These are phyloP conservation scores for Pholiota molesta DNA, from an alignment of 768 basidiomycete genomes.

Conservation along the genomic window DNA sequence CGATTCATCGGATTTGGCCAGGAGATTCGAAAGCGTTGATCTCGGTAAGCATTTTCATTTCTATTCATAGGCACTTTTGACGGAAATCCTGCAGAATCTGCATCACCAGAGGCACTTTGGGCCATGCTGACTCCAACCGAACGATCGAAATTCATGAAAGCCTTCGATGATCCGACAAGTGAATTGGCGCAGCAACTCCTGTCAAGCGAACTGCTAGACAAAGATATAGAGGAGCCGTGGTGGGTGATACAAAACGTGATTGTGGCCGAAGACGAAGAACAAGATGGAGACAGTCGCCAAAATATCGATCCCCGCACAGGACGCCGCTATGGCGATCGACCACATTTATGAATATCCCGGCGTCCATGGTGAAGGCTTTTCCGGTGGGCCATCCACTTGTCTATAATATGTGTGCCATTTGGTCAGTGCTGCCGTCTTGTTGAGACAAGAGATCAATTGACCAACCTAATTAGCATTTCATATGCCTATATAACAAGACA, in stretches of 20 bases:
- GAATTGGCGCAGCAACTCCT: slow-evolving; percentile 63
- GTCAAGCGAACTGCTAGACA: slow-evolving; percentile 54
- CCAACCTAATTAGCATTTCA: slow-evolving; percentile 49
- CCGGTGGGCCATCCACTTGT: slow-evolving; percentile 47
- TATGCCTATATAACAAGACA: slow-evolving; percentile 71
- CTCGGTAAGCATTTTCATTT: slow-evolving; percentile 48
- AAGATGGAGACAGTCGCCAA: slow-evolving; percentile 11
- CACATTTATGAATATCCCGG: slow-evolving; percentile 50
- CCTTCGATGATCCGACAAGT: slow-evolving; percentile 63
- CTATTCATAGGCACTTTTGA: slow-evolving; percentile 2
- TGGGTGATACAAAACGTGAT: slow-evolving; percentile 50
- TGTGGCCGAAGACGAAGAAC: slow-evolving; percentile 16
- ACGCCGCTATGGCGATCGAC: slow-evolving; percentile 36
- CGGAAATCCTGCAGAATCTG: slow-evolving; percentile 43
- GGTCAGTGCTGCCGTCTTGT: slow-evolving; percentile 46
- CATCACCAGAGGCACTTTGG: slow-evolving; percentile 63
- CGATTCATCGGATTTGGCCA: slow-evolving; percentile 46
- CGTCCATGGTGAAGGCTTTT: slow-evolving; percentile 42
- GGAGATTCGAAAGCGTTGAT: slow-evolving; percentile 58
- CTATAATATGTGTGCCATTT: slow-evolving; percentile 71
- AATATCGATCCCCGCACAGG: not conserved
- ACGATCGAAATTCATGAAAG: slow-evolving; percentile 59
- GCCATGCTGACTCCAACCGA: slow-evolving; percentile 61
- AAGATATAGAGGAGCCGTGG: slow-evolving; percentile 65
- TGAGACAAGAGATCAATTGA: slow-evolving; percentile 6